These are phyloP conservation scores for Lactarius indigo DNA, from an alignment of 768 basidiomycete genomes.

Conservation along the genomic window DNA sequence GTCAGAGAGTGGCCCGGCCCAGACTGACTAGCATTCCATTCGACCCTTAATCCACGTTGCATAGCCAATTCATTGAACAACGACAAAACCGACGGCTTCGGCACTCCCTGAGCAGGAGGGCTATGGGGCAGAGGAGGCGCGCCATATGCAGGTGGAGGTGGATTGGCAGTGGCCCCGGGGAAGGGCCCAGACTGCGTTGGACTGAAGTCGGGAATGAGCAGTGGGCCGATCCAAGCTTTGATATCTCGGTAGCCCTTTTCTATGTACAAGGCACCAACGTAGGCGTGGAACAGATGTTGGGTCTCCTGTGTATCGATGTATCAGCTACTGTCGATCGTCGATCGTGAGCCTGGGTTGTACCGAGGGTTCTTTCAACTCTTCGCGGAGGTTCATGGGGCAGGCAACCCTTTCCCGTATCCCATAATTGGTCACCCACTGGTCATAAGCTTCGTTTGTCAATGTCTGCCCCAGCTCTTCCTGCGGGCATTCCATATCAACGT, in stretches of 20 bases:
- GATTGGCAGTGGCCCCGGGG: conserved; percentile 16
- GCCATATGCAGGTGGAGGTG: conserved; percentile 35
- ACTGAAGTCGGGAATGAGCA: conserved; percentile 17
- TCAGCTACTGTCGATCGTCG: background rate
- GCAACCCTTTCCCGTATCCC: conserved; percentile 18
- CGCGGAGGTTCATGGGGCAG: conserved; percentile 11
- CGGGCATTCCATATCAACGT: background rate
- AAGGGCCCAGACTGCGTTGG: conserved; percentile 6
- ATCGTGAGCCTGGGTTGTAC: background rate
- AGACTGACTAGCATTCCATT: conserved; percentile 55
- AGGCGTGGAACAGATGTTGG: conserved; percentile 16
- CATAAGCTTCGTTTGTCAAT: conserved; percentile 3
- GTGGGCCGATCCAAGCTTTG: conserved; percentile 15
- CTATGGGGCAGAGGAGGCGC: conserved; percentile 44
- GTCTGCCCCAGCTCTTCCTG: background rate
- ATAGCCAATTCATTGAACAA: conserved; percentile 71
- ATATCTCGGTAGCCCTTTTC: conserved; percentile 11
- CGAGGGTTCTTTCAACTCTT: background rate
- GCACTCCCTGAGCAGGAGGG: conserved; percentile 62
- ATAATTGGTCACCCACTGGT: conserved; percentile 23
- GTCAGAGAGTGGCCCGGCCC: conserved; percentile 67
- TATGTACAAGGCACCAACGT: conserved; percentile 19
- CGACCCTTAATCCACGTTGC: conserved; percentile 59
- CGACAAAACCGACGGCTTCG: conserved; percentile 60
- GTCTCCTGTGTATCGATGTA: conserved; percentile 15